Conservation (phyloP, 1,139 yeast species). For the Hemisphaericaspora xylofermentans region DNA sequence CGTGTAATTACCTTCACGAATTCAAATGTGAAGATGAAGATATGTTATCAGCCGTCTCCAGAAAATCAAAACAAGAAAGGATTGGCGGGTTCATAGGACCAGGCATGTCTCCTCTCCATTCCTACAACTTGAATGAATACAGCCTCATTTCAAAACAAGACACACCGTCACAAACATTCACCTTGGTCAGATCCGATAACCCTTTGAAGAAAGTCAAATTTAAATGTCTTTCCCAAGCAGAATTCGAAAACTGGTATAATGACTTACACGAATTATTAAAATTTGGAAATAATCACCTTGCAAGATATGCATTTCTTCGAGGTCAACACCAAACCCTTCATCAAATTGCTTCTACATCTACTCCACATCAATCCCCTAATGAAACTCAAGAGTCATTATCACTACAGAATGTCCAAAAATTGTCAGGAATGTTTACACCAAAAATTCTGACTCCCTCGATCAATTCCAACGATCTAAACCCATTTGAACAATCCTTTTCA, state of each 20-base stretch:
- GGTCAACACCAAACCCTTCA: slow-evolving; percentile 2
- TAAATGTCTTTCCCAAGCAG: slow-evolving; percentile 34
- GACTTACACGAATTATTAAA: slow-evolving; percentile 41
- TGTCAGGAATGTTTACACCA: slow-evolving; percentile 40
- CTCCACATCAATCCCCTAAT: not conserved
- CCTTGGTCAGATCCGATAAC: slow-evolving; percentile 29
- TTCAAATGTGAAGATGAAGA: slow-evolving; percentile 35
- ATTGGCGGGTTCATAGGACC: slow-evolving; percentile 45
- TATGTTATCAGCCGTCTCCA: slow-evolving; percentile 6
- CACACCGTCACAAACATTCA: slow-evolving; percentile 29
- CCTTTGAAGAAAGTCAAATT: slow-evolving; percentile 36
- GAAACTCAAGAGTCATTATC: slow-evolving; percentile 5
- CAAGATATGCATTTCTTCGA: slow-evolving; percentile 25
- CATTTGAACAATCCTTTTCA: slow-evolving; percentile 37
- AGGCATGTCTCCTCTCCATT: slow-evolving; percentile 41
- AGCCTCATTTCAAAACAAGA: slow-evolving; percentile 34
- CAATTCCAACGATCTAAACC: slow-evolving; percentile 31
- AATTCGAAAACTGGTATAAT: slow-evolving; percentile 36
- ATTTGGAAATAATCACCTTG: slow-evolving; percentile 35
- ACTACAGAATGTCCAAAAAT: not conserved
- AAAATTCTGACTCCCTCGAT: slow-evolving; percentile 34
- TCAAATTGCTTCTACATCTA: not conserved
- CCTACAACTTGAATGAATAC: slow-evolving; percentile 45
- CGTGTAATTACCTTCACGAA: slow-evolving; percentile 48
- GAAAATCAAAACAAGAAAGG: slow-evolving; percentile 29